Base-by-base conservation (phyloP, 306 rosid species). In the Ochetophila trinervis region DNA sequence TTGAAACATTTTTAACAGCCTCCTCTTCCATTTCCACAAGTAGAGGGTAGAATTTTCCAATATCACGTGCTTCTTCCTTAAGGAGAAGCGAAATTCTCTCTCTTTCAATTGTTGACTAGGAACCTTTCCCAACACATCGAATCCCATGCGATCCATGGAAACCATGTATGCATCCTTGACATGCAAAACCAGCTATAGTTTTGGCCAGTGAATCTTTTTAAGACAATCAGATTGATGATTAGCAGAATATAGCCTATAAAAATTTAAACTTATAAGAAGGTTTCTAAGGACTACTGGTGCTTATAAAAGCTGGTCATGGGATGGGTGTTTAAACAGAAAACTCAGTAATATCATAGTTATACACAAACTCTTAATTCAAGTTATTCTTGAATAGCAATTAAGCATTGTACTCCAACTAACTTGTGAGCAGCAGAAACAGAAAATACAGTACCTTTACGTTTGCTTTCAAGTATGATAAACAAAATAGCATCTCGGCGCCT, bases 1-100 rank as follows among this genome's bases (percentile, higher is more conserved):
- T 72, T 5, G 96, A 83, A 59, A 90, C 84, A 73, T 78, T 72
- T 53, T 79, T 79, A 36, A 90, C 55, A 36, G 87, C 86, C 66
- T 93, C 90, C 75, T 81, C 86, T 74, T 93, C 98, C 97, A 89
- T 89, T 78, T 87, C 85, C 7, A 86, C 88, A 20, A 93, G 80
- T 72, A 87, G 87, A 64, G 71, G 71, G 72, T 91, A 89, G 63
- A 93, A 93, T 64, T 74, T 44, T 81, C 80, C 96, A 2, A 82
- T 63, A 50, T 86, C 82, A 0, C 62, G 58, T 21, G 90, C 91
- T 71, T 87, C 91, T 73, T 84, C 82, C 79, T 78, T 72, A 93
- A 74, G 57, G 76, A 27, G 67, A 87, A 78, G 70, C 96, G 85
- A 64, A 80, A 87, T 34, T 86, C 91, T 67, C 76, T 89, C 98